Percentiles rank a stretch among this genome's conserved stretches.
These are phyloP conservation scores for Forsythia viridissima DNA, from an alignment of 257 asterid species.

Conservation along the genomic window DNA sequence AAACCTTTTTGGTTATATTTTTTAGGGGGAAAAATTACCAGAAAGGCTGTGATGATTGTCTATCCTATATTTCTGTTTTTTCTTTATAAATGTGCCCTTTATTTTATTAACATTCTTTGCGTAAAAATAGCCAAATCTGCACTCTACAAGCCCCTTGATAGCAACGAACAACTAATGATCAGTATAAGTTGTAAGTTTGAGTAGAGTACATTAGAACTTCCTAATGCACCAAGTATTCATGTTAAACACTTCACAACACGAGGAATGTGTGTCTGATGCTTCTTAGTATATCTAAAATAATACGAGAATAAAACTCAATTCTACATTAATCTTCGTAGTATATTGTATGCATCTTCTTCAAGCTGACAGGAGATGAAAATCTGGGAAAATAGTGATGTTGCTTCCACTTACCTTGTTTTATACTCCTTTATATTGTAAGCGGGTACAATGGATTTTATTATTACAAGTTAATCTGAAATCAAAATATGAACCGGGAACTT, in stretches of 20 bases:
- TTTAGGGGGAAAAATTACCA: background rate
- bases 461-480: constrained; percentile 8
- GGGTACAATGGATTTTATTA: constrained; percentile 1
- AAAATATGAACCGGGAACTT: constrained; percentile 21
- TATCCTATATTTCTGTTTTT: no score
- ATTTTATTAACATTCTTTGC: no score
- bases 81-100: no score
- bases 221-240: background rate
- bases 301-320: background rate
- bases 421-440: background rate
- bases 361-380: background rate
- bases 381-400: background rate
- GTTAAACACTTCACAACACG: background rate
- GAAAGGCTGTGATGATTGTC: background rate
- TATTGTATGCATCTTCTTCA: background rate
- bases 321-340: background rate
- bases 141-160: background rate
- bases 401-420: background rate
- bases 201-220: background rate
- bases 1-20: no score
- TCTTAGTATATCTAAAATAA: background rate
- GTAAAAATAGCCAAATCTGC: no score
- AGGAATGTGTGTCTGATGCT: background rate
- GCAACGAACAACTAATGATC: background rate
- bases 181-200: background rate